Percentiles rank a stretch among this genome's conserved stretches.
Conservation (phyloP, 139 green algal species). For the Auxenochlorella protothecoides region DNA sequence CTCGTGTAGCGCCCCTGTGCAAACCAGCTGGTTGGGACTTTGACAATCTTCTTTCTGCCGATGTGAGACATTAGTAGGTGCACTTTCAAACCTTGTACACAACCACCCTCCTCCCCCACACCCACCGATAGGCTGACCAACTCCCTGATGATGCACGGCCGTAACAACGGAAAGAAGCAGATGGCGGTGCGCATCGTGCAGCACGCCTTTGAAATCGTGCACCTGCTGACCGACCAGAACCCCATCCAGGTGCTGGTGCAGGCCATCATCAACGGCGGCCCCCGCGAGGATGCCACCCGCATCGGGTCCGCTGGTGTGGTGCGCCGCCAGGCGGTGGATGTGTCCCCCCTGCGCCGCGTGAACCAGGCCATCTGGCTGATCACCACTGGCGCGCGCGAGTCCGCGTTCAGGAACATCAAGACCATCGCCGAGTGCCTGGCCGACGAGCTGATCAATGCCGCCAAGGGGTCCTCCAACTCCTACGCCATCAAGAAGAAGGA, state of each 20-base stretch:
- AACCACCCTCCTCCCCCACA: not conserved
- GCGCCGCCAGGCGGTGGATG: slow-evolving; percentile 94
- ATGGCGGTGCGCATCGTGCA: slow-evolving; percentile 95
- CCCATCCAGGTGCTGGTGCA: slow-evolving; percentile 97
- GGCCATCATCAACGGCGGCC: slow-evolving; percentile 98
- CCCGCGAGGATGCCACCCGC: slow-evolving; percentile 95
- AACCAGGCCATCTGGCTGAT: slow-evolving; percentile 96
- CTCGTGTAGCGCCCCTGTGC: no score
- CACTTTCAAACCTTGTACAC: not conserved
- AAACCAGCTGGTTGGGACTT: no score
- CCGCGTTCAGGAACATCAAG: slow-evolving; percentile 98
- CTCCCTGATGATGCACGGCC: slow-evolving; percentile 98
- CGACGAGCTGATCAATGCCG: slow-evolving; percentile 98
- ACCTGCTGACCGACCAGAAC: slow-evolving; percentile 98
- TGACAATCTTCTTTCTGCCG: no score
- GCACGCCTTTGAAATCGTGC: slow-evolving; percentile 97
- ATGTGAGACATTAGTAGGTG: not conserved
- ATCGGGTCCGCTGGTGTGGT: slow-evolving; percentile 96
- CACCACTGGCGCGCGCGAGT: slow-evolving; percentile 90
- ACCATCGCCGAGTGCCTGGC: slow-evolving; percentile 98
- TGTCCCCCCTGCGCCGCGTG: slow-evolving; percentile 96
- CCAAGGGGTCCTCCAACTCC: slow-evolving; percentile 96
- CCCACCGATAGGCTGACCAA: slow-evolving; percentile 61
- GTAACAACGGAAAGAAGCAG: slow-evolving; percentile 99
- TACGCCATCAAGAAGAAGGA: slow-evolving; percentile 99